Base-by-base conservation (phyloP, 352 stramenopile genomes). In the Aphanomyces stellatus region DNA sequence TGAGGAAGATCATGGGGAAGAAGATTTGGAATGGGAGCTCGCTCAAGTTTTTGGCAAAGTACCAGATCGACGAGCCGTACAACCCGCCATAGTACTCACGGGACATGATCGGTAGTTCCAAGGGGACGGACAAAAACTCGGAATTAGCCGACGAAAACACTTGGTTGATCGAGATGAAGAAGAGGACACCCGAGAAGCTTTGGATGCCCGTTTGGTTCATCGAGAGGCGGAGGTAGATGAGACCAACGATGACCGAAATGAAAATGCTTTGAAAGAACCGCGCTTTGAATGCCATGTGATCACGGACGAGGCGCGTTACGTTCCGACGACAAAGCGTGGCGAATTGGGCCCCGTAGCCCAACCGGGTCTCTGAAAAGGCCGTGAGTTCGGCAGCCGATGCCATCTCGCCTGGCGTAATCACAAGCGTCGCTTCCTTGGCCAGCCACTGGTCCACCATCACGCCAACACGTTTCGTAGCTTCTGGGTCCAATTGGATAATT, bases 1-100 rank as follows among this genome's bases (percentile, higher is more conserved):
- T 69, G 41, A 85, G 75, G 25, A 85, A 69, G 51, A 78, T 33
- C 24, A 80, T 59, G 4, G 77, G 80, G 1, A 81, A 69, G 27
- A 81, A 63, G 8, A 80, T n/a, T 37, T 75, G 63, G 11, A 73
- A 67, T 11, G 72, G 69, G 2, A 85, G 27, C 37, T 85, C 77
- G 1, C 59, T 56, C 1, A 80, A 17, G n/a, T 79, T 51, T 37
- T 80, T 80, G 0, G 70, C 72, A 17, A 79, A 51, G 46, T 72
- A 79, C 73, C 73, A 79, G 4, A 56, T 70, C 49, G 42, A 68
- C 31, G 69, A 60, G 27, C 74, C 70, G 56, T 76, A 80, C 15
- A 77, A 28, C 0, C 69, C 62, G 1, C 57, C 70, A n/a, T 77
- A 65, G 62, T 76, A 71, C 33, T 80, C 74, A 13, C 74, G 66